phyloP scores from a whole-genome alignment of 441 rosid species.

The Adansonia rubrostipa region DNA sequence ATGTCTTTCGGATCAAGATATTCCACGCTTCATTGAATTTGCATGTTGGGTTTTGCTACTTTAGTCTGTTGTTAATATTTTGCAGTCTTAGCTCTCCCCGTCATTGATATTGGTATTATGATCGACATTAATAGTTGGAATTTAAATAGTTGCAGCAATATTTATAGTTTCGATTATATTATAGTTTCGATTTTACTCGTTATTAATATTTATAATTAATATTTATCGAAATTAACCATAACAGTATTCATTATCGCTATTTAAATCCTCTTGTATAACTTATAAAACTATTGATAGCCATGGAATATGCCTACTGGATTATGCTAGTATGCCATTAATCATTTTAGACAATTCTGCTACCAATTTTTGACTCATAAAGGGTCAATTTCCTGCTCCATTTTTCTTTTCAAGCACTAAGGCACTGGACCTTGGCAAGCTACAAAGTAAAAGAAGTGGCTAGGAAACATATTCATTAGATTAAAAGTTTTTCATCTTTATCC shows the following conservation, averaged over 20 bases:
- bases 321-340: background rate
- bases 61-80: background rate
- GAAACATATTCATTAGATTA: too few species aligned
- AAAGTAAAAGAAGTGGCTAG: too few species aligned
- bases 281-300: background rate
- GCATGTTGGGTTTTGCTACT: constrained; percentile 12
- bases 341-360: background rate
- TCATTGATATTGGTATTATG: too few species aligned
- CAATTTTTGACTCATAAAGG: background rate
- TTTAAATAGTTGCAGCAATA: too few species aligned
- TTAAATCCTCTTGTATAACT: too few species aligned
- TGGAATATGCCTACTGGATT: background rate
- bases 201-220: too few species aligned
- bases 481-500: background rate
- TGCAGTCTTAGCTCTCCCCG: background rate
- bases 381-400: background rate
- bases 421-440: too few species aligned
- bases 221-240: too few species aligned
- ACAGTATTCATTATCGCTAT: too few species aligned
- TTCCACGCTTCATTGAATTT: background rate
- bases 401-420: background rate
- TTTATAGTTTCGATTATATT: too few species aligned
- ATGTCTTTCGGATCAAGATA: constrained; percentile 6
- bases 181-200: too few species aligned
- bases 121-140: too few species aligned